Base-by-base conservation (phyloP, 306 rosid species). In the Vigna angularis region DNA sequence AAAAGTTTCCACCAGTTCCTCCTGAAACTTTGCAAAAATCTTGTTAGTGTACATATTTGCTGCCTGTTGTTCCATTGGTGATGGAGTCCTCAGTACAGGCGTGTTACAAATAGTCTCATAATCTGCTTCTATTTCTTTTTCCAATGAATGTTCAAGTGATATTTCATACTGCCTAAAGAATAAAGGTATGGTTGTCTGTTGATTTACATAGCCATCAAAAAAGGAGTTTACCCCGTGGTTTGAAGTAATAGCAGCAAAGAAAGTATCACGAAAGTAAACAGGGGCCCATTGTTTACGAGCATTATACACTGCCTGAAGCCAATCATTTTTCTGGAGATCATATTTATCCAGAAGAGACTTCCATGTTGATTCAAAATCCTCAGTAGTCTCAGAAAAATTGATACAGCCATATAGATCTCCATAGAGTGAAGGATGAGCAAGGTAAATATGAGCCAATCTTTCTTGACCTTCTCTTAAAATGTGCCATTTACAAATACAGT, bases 231-330 rank as follows among this genome's bases (percentile, higher is more conserved):
- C 73, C 16, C 92, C 89, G 78, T 82, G 90, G 84, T 75, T 89
- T 49, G 89, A 84, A 66, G 79, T 85, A 75, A 89, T 75, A 44
- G 90, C 83, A 74, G 87, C 97, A 83, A 89, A 91, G 81, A 89
- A 91, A 56, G 97, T 86, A 40, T 87, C 92, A 69, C 51, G 94
- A 59, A 91, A 89, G 87, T 89, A 91, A 69, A 88, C 94, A 65
- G 97, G 97, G 78, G 97, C 97, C 97, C 97, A 91, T 83, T 88
- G 92, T 80, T 83, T 83, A 68, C 92, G 87, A 82, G 97, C 97
- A 83, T 85, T 86, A 84, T 86, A 91, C 68, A 91, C 97, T 38
- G 94, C 94, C 84, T 78, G 90, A 51, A 89, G 92, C 97, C 97
- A 91, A 53, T 91, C 97, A 83, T 86, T 91, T 76, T 81, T 85